Evolutionary conservation across 441 rosid species (phyloP), one percentile per base, ranked within the genome.

Genomic region (Adansonia madagascariensis): DNA sequence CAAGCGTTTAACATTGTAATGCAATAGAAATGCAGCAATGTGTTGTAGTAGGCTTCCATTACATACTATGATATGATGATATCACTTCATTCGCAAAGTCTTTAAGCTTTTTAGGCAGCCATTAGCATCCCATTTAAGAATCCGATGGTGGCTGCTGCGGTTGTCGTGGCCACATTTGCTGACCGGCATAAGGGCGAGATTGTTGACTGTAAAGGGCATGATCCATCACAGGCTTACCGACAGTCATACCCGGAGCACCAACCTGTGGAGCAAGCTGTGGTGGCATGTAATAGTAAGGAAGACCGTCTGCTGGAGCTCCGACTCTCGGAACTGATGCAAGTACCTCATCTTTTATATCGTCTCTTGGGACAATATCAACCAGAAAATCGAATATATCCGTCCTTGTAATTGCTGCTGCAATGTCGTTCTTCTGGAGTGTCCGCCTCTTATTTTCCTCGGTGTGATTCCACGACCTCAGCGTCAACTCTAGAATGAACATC

Each of bases 381-480:
- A 86, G 65, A 61, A 86, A 86, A 78, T 86, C 89, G 71, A 84
- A 86, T 27, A 82, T 80, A 49, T 86, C 89, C 0, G 87, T 84
- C 78, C 86, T 82, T 2, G 86, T 84, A 65, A 86, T 84, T 0
- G 89, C 89, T 0, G 89, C 87, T 0, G 85, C 89, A 35, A 86
- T 84, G 74, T 86, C 89, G 1, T 86, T 86, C 82, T 86, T 86
- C 71, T 86, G 87, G 8, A 86, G 87, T 0, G 87, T 84, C 82
- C 87, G 80, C 81, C 89, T 81, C 82, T 84, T 86, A 77, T 86
- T 86, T 78, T 86, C 89, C 75, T 86, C 89, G 0, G 89, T 86
- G 86, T 86, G 87, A 78, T 84, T 86, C 89, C 89, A 86, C 8
- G 89, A 86, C 61, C 89, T 71, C 75, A 86, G 39, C 0, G 89